Evolutionary conservation across 106 monocot genomes (phyloP).

Genomic region (Hemerocallis citrina): DNA sequence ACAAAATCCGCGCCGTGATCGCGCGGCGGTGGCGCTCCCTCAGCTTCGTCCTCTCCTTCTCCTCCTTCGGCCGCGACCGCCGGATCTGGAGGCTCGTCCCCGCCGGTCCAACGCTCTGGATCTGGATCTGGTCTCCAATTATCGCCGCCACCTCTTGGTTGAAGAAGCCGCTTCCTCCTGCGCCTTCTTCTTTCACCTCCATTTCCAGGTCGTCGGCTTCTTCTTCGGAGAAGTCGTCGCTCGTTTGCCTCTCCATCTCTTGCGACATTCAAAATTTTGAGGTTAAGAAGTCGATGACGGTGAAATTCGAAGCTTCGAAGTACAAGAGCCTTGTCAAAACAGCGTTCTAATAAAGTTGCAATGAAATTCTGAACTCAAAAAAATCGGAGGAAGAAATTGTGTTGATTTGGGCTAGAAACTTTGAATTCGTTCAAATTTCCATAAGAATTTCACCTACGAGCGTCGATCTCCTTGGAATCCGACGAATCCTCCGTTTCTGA

Average conservation of each 20-base stretch:
- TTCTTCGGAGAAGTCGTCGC: conserved; percentile 37
- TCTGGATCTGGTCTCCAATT: conserved; percentile 18
- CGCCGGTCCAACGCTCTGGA: conserved; percentile 9
- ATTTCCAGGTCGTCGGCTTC: conserved; percentile 27
- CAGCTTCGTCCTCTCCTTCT: conserved; percentile 95
- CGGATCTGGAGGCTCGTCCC: conserved; percentile 20
- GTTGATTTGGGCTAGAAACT: no score
- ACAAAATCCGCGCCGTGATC: conserved; percentile 79
- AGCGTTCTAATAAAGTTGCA: no score
- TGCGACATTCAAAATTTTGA: conserved; percentile 8
- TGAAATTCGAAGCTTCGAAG: not conserved
- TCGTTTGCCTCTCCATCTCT: conserved; percentile 41
- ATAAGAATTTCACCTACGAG: not conserved
- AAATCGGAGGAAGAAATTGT: no score
- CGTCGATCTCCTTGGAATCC: not conserved
- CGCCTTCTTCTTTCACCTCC: conserved; percentile 24
- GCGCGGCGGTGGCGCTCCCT: conserved; percentile 87
- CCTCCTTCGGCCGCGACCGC: conserved; percentile 69
- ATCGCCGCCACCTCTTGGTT: not conserved
- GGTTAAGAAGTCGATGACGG: not conserved
- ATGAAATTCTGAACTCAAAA: not conserved
- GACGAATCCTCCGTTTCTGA: not conserved
- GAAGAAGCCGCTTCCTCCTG: conserved; percentile 7
- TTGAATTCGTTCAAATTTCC: not conserved
- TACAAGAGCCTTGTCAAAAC: no score